These are phyloP conservation scores for Metschnikowia matae DNA, from an alignment of 805 yeast genomes.

Conservation along the genomic window DNA sequence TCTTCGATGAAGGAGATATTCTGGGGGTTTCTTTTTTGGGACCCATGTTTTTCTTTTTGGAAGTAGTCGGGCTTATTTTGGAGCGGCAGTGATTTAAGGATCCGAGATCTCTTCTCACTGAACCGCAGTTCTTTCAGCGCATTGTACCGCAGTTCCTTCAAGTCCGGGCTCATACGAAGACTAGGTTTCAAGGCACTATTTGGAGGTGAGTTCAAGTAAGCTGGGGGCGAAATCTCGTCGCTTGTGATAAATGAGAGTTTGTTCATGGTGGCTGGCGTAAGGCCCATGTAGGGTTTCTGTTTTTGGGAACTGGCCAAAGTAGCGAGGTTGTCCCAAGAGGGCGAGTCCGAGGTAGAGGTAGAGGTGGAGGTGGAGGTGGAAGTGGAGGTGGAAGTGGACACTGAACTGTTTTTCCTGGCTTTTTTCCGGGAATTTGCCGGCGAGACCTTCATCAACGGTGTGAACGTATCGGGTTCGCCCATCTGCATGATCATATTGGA, in stretches of 20 bases:
- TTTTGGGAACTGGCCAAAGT: neutral
- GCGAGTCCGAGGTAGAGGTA: neutral
- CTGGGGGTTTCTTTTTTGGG: neutral
- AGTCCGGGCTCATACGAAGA: constrained; percentile 2
- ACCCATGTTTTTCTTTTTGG: neutral
- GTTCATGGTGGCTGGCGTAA: constrained; percentile 24
- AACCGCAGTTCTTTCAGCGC: neutral
- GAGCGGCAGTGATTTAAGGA: constrained; percentile 11
- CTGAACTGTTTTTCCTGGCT: constrained; percentile 5
- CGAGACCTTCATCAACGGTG: constrained; percentile 42
- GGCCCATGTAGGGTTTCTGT: neutral
- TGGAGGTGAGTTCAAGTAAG: constrained; percentile 14
- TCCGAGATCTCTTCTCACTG: neutral
- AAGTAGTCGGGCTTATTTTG: neutral
- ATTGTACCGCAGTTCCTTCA: neutral
- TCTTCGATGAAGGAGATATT: constrained; percentile 2
- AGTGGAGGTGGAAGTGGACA: neutral
- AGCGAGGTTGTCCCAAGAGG: constrained; percentile 5
- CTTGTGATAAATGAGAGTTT: constrained; percentile 31
- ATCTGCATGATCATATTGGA: constrained; percentile 34
- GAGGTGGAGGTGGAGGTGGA: no score
- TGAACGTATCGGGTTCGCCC: constrained; percentile 42
- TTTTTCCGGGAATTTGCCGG: constrained; percentile 20
- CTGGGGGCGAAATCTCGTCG: constrained; percentile 9
- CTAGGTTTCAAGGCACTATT: constrained; percentile 18